Percentiles rank a stretch among this genome's conserved stretches.
phyloP scores from a whole-genome alignment of 2,329 filamentous ascomycete species.

The Paraphaeosphaeria sporulosa region DNA sequence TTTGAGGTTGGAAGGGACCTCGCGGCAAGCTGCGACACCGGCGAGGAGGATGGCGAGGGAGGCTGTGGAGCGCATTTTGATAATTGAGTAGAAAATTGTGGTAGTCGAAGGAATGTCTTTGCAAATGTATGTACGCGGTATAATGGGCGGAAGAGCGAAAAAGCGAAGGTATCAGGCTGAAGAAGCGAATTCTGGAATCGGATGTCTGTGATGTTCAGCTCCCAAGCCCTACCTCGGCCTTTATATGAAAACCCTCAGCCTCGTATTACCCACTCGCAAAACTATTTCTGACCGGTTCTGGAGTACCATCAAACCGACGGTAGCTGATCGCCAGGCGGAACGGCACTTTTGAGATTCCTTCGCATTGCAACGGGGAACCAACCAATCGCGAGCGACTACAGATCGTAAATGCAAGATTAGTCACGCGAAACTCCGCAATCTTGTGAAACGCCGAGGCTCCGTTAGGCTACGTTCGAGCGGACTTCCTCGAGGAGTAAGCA shows the following conservation, averaged over 20 bases:
- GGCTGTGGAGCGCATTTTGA: conserved; percentile 19
- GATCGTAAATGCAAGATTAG: not conserved
- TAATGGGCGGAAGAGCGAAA: not conserved
- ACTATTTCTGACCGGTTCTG: conserved; percentile 2
- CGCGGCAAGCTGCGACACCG: conserved; percentile 18
- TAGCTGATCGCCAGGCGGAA: not conserved
- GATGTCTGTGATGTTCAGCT: conserved; percentile 6
- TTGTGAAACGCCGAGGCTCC: conserved; percentile 8
- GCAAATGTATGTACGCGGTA: not conserved
- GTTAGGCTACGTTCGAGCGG: conserved; percentile 4
- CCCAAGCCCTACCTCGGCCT: not conserved
- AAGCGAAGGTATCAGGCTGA: not conserved
- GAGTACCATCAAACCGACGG: not conserved
- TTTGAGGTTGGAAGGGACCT: conserved; percentile 23
- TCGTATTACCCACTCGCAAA: not conserved
- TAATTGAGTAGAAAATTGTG: not conserved
- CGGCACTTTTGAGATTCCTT: not conserved
- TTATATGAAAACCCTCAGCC: conserved; percentile 1
- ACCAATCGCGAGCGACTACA: not conserved
- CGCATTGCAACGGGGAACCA: not conserved
- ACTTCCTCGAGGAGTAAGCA: conserved; percentile 4
- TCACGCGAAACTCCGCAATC: conserved; percentile 7
- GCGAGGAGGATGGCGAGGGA: conserved; percentile 17
- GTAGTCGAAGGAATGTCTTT: not conserved
- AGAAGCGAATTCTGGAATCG: not conserved